Base-by-base conservation (phyloP, 345 rosid species). In the Populus tremula region DNA sequence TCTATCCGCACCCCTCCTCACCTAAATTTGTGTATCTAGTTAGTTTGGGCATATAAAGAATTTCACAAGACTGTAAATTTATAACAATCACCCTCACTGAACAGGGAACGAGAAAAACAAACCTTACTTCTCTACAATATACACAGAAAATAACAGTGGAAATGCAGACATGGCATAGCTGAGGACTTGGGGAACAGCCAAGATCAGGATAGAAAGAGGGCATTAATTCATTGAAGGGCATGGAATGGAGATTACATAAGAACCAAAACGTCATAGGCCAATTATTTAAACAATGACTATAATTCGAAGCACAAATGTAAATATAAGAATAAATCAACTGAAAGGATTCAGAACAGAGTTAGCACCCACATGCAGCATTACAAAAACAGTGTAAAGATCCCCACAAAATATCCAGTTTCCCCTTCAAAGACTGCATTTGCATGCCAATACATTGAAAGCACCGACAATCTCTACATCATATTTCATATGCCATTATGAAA, bases 1-100 rank as follows among this genome's bases (percentile, higher is more conserved):
- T 89, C 99, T 91, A 79, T 96, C 99, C 41, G 98, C 97, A 81
- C 99, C 99, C 78, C 99, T 92, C 81, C 99, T 89, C 36, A 96
- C 91, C 99, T 96, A 77, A 70, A 81, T 67, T 62, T 13, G 5
- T 47, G 6, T 33, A 18, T 69, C 16, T 20, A 61, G 13, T 41
- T 29, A 70, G 18, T 18, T 18, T 70, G 5, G n/a, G 33, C 16
- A 3, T 35, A 23, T 33, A 9, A 7, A 33, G 12, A 67, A 33
- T 33, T 76, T 16, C 35, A 29, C 16, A 27, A 16, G 33, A 50
- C 18, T 20, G 18, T 7, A 13, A 9, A 5, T 59, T 23, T 3
- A 9, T n/a, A 25, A 59, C 14, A 59, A 59, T 59, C 6, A 59
- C n/a, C 29, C 64, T 23, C 4, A 1, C 64, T 3, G 29, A 10